Conservation (phyloP, 352 stramenopile species). For the Thalassiosira mediterranea region DNA sequence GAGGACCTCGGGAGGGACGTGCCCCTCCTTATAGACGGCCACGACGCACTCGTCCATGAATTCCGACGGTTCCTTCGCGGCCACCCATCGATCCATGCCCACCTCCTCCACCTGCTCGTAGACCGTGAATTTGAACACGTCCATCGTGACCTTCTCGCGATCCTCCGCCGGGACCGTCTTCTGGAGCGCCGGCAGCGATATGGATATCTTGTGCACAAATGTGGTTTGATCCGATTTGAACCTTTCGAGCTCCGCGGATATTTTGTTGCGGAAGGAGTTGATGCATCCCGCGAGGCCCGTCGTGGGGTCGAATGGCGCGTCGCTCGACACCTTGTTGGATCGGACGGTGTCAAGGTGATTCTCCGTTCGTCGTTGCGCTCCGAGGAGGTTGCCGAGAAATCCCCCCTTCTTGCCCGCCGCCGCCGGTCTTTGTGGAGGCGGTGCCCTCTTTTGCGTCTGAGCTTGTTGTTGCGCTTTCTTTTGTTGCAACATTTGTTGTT, state of each 20-base stretch:
- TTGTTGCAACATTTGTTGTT: constrained; percentile 23
- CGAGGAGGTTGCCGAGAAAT: constrained; percentile 77
- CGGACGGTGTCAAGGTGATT: constrained; percentile 59
- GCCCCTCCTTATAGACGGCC: constrained; percentile 81
- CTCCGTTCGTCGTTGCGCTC: constrained; percentile 70
- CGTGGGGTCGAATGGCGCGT: constrained; percentile 10
- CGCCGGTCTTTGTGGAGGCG: not conserved
- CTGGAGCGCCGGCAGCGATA: constrained; percentile 53
- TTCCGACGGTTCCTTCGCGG: constrained; percentile 73
- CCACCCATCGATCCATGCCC: constrained; percentile 78
- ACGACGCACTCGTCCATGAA: constrained; percentile 82
- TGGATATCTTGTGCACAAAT: constrained; percentile 50
- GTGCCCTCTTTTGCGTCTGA: constrained; percentile 22
- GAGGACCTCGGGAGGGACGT: constrained; percentile 73
- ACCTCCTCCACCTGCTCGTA: constrained; percentile 83
- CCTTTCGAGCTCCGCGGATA: constrained; percentile 31
- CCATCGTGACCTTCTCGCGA: constrained; percentile 74
- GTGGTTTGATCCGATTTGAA: constrained; percentile 39
- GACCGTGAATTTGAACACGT: constrained; percentile 82
- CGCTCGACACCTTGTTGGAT: constrained; percentile 12
- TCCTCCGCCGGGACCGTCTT: constrained; percentile 49
- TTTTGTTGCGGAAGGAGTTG: constrained; percentile 40
- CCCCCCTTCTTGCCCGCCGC: constrained; percentile 48
- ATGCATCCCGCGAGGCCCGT: constrained; percentile 38
- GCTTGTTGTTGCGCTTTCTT: constrained; percentile 17